A percentile compares a stretch with the other conserved stretches of the same genome.
These are phyloP conservation scores for Punctularia strigosozonata DNA, from an alignment of 768 basidiomycete species.

Conservation along the genomic window DNA sequence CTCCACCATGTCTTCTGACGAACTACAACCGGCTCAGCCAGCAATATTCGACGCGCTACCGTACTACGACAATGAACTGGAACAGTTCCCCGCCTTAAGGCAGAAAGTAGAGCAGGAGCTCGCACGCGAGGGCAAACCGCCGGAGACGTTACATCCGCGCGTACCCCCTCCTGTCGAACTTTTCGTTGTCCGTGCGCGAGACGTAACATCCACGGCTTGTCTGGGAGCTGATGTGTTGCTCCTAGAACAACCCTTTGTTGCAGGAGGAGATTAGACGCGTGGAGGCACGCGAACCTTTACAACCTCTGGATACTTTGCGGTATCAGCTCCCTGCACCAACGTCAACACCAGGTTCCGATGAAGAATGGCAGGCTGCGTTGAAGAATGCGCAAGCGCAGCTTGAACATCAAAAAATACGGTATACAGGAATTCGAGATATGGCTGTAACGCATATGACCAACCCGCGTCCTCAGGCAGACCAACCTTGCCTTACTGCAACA, in stretches of 20 bases:
- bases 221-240: conserved; percentile 1
- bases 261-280: conserved; percentile 66
- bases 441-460: background rate
- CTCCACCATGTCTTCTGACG: conserved; percentile 5
- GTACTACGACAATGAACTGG: conserved; percentile 90
- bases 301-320: conserved; percentile 57
- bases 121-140: conserved; percentile 51
- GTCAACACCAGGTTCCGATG: conserved; percentile 49
- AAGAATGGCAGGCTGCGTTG: conserved; percentile 66
- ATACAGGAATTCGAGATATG: conserved; percentile 8
- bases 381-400: conserved; percentile 73
- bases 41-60: conserved; percentile 78
- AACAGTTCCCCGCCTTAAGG: conserved; percentile 56
- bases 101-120: conserved; percentile 71
- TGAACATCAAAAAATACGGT: conserved; percentile 80
- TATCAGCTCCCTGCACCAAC: conserved; percentile 66
- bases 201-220: conserved; percentile 1
- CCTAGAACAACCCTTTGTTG: conserved; percentile 56
- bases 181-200: conserved; percentile 48
- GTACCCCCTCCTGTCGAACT: conserved; percentile 55
- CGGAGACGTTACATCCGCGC: conserved; percentile 51
- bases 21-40: conserved; percentile 6
- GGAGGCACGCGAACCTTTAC: conserved; percentile 53
- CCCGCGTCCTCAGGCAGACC: conserved; percentile 45
- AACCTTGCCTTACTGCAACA: conserved; percentile 76